These are phyloP conservation scores for Hyaloscypha hepaticicola DNA, from an alignment of 495 filamentous ascomycete species.

Conservation along the genomic window DNA sequence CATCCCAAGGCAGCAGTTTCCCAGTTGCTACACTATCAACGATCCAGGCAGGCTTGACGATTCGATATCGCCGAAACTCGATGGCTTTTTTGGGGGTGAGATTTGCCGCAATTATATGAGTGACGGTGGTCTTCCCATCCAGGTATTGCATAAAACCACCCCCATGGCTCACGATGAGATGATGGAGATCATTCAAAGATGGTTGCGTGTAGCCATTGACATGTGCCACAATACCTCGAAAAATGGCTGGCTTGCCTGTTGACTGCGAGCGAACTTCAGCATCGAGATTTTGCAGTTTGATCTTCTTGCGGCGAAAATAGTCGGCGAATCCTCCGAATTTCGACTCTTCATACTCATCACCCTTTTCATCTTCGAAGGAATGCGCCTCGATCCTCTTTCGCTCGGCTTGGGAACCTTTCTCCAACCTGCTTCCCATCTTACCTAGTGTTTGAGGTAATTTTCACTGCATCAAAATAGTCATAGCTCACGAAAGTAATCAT, in stretches of 20 bases:
- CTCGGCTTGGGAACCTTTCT: constrained; percentile 71
- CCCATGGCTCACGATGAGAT: constrained; percentile 82
- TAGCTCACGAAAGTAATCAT: background rate
- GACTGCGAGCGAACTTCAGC: constrained; percentile 68
- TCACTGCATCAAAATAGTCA: background rate
- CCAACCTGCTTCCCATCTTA: constrained; percentile 75
- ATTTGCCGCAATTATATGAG: constrained; percentile 89
- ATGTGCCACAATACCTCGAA: constrained; percentile 83
- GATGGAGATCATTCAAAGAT: constrained; percentile 81
- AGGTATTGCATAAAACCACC: constrained; percentile 93
- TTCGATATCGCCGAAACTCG: constrained; percentile 81
- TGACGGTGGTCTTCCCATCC: constrained; percentile 89
- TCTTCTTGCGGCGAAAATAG: constrained; percentile 91
- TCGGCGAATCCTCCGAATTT: constrained; percentile 85
- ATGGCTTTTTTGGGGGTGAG: constrained; percentile 88
- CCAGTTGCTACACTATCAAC: constrained; percentile 83
- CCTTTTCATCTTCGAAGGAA: constrained; percentile 61
- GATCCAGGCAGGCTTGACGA: constrained; percentile 96
- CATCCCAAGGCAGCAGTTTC: constrained; percentile 77
- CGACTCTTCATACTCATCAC: constrained; percentile 88
- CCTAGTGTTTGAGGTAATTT: background rate
- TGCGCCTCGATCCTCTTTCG: constrained; percentile 83
- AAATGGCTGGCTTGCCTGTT: constrained; percentile 73
- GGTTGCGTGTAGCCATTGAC: constrained; percentile 95
- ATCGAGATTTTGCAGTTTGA: constrained; percentile 93